Percentiles rank a stretch among this genome's conserved stretches.
Evolutionary conservation across 139 green algal species (phyloP).

Genomic region (Gonium pectorale): DNA sequence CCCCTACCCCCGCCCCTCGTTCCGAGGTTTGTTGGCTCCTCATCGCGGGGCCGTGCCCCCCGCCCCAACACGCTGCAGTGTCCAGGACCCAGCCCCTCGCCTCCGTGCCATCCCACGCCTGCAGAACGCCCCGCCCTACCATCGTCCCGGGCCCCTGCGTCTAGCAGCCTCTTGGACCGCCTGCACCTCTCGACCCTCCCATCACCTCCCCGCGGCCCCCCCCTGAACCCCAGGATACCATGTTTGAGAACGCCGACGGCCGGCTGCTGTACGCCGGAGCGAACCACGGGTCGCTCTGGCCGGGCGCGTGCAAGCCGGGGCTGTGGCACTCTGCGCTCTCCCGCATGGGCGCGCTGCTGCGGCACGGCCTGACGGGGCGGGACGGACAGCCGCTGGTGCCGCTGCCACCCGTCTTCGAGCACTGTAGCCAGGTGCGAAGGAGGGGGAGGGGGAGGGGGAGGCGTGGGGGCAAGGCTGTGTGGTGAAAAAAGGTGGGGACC

Average conservation of each 20-base stretch:
- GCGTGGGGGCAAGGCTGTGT: neutral
- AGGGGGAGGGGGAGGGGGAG: neutral
- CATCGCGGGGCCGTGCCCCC: no score
- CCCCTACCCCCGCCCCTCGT: no score
- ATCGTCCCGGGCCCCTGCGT: no score
- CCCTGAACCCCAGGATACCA: conserved; percentile 3
- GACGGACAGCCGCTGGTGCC: conserved; percentile 18
- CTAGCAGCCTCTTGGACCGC: neutral
- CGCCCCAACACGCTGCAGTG: no score
- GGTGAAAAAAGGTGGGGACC: no score
- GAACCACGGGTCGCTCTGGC: conserved; percentile 41
- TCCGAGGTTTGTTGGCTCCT: no score
- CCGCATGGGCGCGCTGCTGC: conserved; percentile 32
- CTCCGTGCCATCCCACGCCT: no score
- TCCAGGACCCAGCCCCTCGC: no score
- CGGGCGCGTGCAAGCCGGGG: conserved; percentile 19
- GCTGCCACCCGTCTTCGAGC: conserved; percentile 41
- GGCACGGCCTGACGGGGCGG: neutral
- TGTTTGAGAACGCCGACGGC: conserved; percentile 56
- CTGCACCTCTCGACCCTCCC: neutral
- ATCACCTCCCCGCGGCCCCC: no score
- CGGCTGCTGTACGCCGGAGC: conserved; percentile 40
- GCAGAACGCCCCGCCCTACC: no score
- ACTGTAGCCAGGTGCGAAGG: conserved; percentile 25
- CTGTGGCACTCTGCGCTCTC: conserved; percentile 40